Conservation (phyloP, 2,329 filamentous ascomycete genomes). For the Colletotrichum destructivum region DNA sequence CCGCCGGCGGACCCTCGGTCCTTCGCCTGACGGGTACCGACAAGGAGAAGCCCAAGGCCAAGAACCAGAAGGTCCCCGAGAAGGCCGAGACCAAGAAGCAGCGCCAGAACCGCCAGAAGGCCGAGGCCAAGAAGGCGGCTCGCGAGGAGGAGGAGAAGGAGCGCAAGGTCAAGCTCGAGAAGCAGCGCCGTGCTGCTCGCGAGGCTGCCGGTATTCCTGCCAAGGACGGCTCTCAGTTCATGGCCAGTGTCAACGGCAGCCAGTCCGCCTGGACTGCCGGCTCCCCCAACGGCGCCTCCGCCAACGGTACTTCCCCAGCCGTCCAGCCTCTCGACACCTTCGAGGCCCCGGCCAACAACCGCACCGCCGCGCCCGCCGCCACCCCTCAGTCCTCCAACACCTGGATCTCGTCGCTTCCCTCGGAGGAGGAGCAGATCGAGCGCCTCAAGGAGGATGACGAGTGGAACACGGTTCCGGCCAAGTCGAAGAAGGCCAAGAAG, state of each 20-base stretch:
- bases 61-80: constrained; percentile 74
- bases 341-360: constrained; percentile 55
- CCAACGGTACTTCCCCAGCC: constrained; percentile 49
- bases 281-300: constrained; percentile 51
- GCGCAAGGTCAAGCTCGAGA: constrained; percentile 83
- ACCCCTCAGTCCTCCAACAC: constrained; percentile 54
- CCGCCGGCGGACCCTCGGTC: constrained; percentile 77
- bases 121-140: constrained; percentile 81
- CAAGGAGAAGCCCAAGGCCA: constrained; percentile 75
- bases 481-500: constrained; percentile 60
- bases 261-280: constrained; percentile 62
- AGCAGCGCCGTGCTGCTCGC: constrained; percentile 86
- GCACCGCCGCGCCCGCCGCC: constrained; percentile 52
- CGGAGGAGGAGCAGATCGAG: constrained; percentile 75
- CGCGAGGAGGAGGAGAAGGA: constrained; percentile 85
- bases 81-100: constrained; percentile 92
- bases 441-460: constrained; percentile 68
- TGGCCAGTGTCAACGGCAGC: constrained; percentile 59
- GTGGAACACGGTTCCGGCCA: constrained; percentile 72
- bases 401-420: constrained; percentile 68
- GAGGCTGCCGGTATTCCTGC: constrained; percentile 86
- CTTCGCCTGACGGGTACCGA: constrained; percentile 81
- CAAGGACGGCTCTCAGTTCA: constrained; percentile 81
- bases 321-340: constrained; percentile 73
- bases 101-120: constrained; percentile 92